These are phyloP conservation scores for Rhizophlyctis rosea DNA, from an alignment of 192 early-diverging fungal genomes.

Conservation along the genomic window DNA sequence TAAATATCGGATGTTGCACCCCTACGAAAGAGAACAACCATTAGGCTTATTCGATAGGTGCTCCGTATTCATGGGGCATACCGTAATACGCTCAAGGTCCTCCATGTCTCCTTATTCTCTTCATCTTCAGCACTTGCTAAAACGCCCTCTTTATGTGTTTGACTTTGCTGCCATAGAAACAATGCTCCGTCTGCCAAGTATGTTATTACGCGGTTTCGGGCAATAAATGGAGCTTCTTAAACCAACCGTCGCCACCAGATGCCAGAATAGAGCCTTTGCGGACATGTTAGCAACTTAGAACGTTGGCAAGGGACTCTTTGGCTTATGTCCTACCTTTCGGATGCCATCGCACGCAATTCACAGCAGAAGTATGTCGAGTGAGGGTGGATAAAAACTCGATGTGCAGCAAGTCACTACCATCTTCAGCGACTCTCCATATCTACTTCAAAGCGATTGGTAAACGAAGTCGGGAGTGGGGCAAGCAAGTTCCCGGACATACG, in stretches of 20 bases:
- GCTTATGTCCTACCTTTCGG: constrained; percentile 51
- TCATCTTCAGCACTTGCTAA: constrained; percentile 47
- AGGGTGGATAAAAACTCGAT: constrained; percentile 81
- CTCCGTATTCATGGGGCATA: constrained; percentile 17
- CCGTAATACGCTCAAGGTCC: constrained; percentile 63
- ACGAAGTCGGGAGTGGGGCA: too few species aligned
- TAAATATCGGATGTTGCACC: constrained; percentile 81
- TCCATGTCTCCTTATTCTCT: constrained; percentile 72
- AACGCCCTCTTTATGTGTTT: constrained; percentile 43
- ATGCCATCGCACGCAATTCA: constrained; percentile 91
- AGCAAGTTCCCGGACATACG: constrained; percentile 51
- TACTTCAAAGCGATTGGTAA: too few species aligned
- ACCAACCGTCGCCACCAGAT: constrained; percentile 80
- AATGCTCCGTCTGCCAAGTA: constrained; percentile 70
- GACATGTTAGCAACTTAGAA: background rate
- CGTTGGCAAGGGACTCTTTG: background rate
- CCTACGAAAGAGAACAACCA: constrained; percentile 30
- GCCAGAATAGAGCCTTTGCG: constrained; percentile 63
- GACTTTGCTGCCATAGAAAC: constrained; percentile 77
- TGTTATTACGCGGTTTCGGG: constrained; percentile 13
- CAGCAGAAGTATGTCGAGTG: constrained; percentile 80
- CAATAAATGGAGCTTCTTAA: background rate
- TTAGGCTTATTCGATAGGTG: background rate
- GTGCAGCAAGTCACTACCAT: constrained; percentile 45
- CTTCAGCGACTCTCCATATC: constrained; percentile 56